Evolutionary conservation across 305 asterid species (phyloP).

Genomic region (Salvia sclarea): DNA sequence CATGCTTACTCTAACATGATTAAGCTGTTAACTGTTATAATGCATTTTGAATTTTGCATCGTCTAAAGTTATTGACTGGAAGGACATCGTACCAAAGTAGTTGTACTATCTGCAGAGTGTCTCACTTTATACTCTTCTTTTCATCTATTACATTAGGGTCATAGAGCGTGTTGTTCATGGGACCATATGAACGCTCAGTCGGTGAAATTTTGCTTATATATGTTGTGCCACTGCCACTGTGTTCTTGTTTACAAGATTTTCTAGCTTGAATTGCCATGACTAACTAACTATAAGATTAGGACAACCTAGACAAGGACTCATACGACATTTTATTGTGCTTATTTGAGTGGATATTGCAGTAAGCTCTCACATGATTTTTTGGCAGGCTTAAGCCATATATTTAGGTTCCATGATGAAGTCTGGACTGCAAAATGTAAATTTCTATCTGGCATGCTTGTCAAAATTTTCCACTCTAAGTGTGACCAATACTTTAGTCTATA

Average conservation of each 20-base stretch:
- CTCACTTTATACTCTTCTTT: not conserved
- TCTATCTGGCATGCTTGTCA: not conserved
- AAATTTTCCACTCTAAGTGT: not conserved
- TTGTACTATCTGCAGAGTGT: not conserved
- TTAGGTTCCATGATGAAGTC: not conserved
- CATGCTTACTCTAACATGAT: not conserved
- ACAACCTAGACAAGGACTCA: not conserved
- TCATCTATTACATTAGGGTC: not conserved
- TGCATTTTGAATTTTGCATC: not conserved
- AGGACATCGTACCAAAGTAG: not conserved
- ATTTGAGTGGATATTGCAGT: not conserved
- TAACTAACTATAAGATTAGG: not conserved
- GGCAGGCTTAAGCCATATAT: not conserved
- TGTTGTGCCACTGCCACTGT: not conserved
- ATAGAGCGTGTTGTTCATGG: not conserved
- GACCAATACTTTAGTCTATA: not conserved
- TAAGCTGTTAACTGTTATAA: conserved; percentile 9
- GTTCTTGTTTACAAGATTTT: not conserved
- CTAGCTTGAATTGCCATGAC: not conserved
- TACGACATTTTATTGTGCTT: not conserved
- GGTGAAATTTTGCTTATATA: not conserved
- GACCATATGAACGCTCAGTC: not conserved
- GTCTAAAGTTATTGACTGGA: not conserved
- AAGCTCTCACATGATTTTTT: not conserved
- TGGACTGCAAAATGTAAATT: not conserved